A percentile compares a stretch with the other conserved stretches of the same genome.
Evolutionary conservation across 305 asterid species (phyloP).

Genomic region (Fraxinus sp.): DNA sequence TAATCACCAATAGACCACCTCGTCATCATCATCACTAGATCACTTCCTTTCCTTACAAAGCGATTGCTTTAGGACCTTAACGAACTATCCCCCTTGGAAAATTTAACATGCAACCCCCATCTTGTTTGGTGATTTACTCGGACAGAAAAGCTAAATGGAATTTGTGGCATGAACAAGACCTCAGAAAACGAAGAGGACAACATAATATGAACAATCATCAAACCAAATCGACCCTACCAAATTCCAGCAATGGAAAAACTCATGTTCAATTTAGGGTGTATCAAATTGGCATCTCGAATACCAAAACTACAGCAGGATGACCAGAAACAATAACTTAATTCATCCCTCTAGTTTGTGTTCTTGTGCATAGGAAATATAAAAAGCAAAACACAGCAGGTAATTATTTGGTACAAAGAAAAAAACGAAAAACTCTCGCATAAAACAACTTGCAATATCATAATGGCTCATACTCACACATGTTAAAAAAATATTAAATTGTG

Average conservation of each 20-base stretch:
- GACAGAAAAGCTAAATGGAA: background rate
- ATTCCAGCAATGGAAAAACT: background rate
- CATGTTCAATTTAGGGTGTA: background rate
- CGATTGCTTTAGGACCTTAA: background rate
- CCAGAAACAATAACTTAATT: background rate
- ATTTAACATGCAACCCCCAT: background rate
- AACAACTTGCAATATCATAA: background rate
- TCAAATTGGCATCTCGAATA: background rate
- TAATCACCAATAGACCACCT: background rate
- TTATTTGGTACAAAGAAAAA: background rate
- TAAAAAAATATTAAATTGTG: background rate
- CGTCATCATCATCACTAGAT: background rate
- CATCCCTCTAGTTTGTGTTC: background rate
- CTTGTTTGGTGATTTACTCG: background rate
- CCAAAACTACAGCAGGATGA: background rate
- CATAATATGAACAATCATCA: background rate
- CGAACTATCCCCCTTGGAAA: background rate
- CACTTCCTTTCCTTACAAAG: background rate
- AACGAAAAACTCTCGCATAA: background rate
- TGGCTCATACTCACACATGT: background rate
- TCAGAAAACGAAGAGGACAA: background rate
- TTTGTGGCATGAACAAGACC: background rate
- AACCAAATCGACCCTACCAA: background rate
- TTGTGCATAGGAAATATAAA: background rate
- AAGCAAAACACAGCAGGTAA: background rate